Evolutionary conservation across 495 filamentous ascomycete species (phyloP), one percentile per base, ranked within the genome.

Genomic region (Melanomma pulvis-pyrius): DNA sequence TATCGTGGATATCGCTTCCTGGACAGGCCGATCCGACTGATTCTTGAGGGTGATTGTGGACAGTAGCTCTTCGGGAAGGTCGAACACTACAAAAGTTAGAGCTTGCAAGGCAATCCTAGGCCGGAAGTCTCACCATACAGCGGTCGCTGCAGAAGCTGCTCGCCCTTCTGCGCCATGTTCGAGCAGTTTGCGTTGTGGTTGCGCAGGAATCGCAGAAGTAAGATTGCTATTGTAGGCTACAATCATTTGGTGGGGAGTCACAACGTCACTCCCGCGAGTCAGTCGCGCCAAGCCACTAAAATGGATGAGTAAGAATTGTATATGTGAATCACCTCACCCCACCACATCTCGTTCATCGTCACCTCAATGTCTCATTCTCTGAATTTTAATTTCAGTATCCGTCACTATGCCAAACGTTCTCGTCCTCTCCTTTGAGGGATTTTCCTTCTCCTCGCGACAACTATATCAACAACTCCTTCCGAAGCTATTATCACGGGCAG

Each of bases 11-110:
- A 51, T 24, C 13, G 53, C 29, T 63, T 69, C 69, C 25, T 50
- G 56, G 17, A 41, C 34, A 28, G 56, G 53, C 51, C 44, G 58
- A 1, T 56, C 59, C 19, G 55, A 19, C 49, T 74, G 69, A 25
- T 62, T 61, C 44, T 73, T 78, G 49, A 75, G 68, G 8, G 61
- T 73, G 41, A 98, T 78, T 8, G 88, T 90, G 46, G 79, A 74
- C 52, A 97, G 84, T 65, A 97, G 82, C 73, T 92, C 87, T 59
- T 80, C 75, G 11, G 93, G 92, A 24, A 98, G 84, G 74, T 96
- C 89, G 76, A 93, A 98, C 48, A 96, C 90, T 92, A 69, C 51
- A 12, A 28, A 67, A 61, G 54, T 66, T 62, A 65, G 48, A 13
- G 19, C 29, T 48, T 36, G 13, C 13, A 47, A 19, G 32, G 22